phyloP scores from a whole-genome alignment of 257 asterid species.

The Solanum paucissectum region DNA sequence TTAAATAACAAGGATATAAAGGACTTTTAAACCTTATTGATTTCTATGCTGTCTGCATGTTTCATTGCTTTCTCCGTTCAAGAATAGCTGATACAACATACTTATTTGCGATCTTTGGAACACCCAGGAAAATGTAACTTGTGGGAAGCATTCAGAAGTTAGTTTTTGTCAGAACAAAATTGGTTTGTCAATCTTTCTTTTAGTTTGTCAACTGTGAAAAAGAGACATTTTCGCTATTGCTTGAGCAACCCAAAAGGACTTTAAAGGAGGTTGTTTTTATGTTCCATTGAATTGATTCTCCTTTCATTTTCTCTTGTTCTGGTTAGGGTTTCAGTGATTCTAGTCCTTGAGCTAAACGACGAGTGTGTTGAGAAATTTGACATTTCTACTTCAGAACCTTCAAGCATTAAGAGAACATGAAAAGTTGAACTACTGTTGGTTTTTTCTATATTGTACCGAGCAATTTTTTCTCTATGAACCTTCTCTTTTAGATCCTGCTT shows the following conservation, averaged over 20 bases:
- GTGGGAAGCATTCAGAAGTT: not conserved
- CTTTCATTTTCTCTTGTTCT: not conserved
- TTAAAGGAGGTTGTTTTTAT: not conserved
- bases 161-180: not conserved
- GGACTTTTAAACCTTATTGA: not conserved
- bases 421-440: not conserved
- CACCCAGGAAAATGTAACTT: not conserved
- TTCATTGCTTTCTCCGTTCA: not conserved
- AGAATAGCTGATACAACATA: not conserved
- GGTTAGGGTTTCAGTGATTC: not conserved
- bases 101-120: not conserved
- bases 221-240: not conserved
- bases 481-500: not conserved
- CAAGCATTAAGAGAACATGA: not conserved
- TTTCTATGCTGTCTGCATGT: not conserved
- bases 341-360: not conserved
- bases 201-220: not conserved
- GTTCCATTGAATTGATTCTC: not conserved
- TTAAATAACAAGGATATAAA: not conserved
- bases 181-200: not conserved
- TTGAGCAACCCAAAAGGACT: not conserved
- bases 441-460: not conserved
- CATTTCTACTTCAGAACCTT: not conserved
- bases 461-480: not conserved
- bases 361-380: not conserved